Conservation (phyloP, 768 basidiomycete genomes). For the Suillus luteus region DNA sequence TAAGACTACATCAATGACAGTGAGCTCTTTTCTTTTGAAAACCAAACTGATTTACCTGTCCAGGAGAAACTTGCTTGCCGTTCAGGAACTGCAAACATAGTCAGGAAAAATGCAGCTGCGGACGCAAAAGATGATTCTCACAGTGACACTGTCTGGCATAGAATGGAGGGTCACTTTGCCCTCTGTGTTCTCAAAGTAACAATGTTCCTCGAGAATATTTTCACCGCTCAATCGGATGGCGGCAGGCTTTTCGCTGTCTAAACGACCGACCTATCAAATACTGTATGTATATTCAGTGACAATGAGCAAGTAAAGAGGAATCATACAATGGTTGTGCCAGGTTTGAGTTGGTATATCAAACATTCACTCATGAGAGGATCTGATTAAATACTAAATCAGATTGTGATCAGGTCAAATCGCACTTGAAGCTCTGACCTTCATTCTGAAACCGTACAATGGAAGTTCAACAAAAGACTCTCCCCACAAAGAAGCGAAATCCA, state of each 20-base stretch:
- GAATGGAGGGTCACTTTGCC: constrained; percentile 84
- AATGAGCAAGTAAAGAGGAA: constrained; percentile 9
- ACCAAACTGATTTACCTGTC: constrained; percentile 54
- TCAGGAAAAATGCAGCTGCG: constrained; percentile 15
- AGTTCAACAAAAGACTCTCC: constrained; percentile 14
- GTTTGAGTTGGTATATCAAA: constrained; percentile 89
- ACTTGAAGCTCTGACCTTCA: constrained; percentile 53
- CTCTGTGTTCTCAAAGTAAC: constrained; percentile 83
- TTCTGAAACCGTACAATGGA: constrained; percentile 45
- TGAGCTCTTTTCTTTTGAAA: neutral
- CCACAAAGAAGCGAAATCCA: constrained; percentile 23
- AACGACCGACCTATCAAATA: constrained; percentile 69
- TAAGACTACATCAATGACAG: constrained; percentile 49
- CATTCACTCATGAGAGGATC: constrained; percentile 98
- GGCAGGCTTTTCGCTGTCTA: constrained; percentile 78
- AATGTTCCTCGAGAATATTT: constrained; percentile 91
- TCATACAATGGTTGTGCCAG: constrained; percentile 74
- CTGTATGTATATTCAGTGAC: constrained; percentile 16
- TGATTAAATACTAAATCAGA: constrained; percentile 32
- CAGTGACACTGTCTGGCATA: constrained; percentile 80
- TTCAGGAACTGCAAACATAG: constrained; percentile 74
- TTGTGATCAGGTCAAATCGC: constrained; percentile 4
- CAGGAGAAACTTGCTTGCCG: constrained; percentile 81
- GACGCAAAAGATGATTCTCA: constrained; percentile 37
- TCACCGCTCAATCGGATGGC: constrained; percentile 92